These are phyloP conservation scores for Bocquillonia castaneifolia DNA, from an alignment of 441 rosid genomes.

Conservation along the genomic window DNA sequence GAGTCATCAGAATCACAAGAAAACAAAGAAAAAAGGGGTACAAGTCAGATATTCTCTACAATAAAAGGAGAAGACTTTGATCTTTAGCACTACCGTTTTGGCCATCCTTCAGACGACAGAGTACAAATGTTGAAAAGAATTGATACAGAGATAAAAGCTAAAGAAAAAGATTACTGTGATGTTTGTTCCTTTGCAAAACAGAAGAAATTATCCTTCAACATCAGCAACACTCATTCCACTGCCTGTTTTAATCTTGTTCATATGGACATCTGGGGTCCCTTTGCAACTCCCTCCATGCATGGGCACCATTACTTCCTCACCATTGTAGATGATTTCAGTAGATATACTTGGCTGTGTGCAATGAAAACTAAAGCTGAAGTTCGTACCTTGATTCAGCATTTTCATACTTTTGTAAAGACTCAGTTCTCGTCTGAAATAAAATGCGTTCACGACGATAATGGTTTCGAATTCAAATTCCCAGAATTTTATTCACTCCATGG, in stretches of 20 bases:
- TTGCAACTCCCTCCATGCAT: not conserved
- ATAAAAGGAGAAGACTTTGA: too few relatives aligned
- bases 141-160: not conserved
- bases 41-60: too few relatives aligned
- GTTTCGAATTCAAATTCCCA: not conserved
- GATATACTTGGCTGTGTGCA: not conserved
- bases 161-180: not conserved
- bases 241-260: not conserved
- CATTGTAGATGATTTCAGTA: not conserved
- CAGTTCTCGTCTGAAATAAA: not conserved
- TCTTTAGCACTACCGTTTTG: not conserved
- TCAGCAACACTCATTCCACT: not conserved
- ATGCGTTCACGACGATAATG: not conserved
- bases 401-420: not conserved
- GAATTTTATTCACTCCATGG: not conserved
- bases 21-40: too few relatives aligned
- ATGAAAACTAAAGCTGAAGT: not conserved
- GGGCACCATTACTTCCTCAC: not conserved
- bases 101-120: not conserved
- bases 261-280: not conserved
- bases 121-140: not conserved
- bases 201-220: not conserved
- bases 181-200: not conserved
- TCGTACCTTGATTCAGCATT: not conserved
- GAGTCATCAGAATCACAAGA: not conserved